phyloP scores from a whole-genome alignment of 1,139 yeast genomes.

The Blastobotrys raffinosifermentans region DNA sequence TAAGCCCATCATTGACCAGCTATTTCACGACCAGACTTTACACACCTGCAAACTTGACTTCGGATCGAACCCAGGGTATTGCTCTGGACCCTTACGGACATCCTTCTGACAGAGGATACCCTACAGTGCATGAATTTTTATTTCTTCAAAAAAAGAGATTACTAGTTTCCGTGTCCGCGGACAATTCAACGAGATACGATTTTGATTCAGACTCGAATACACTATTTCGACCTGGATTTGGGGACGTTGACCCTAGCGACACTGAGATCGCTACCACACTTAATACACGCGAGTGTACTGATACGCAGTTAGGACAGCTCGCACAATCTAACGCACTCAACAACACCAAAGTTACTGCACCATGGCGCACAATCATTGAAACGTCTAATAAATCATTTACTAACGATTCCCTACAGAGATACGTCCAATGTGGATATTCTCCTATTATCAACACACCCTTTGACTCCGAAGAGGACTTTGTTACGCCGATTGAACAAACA shows the following conservation, averaged over 20 bases:
- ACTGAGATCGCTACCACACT: too few species aligned
- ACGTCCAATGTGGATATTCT: slow-evolving; percentile 50
- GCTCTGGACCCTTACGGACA: slow-evolving; percentile 21
- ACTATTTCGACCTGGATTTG: too few species aligned
- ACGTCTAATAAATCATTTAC: slow-evolving; percentile 18
- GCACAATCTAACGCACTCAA: slow-evolving; percentile 3
- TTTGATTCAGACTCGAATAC: too few species aligned
- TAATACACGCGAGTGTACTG: too few species aligned
- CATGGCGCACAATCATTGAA: slow-evolving; percentile 14
- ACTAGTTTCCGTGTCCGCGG: slow-evolving; percentile 21
- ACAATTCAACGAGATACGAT: too few species aligned
- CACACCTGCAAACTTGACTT: slow-evolving; percentile 30
- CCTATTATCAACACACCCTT: slow-evolving; percentile 48
- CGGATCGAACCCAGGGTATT: slow-evolving; percentile 23
- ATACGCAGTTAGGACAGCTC: slow-evolving; percentile 1
- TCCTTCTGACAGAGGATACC: slow-evolving; percentile 31
- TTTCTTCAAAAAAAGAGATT: slow-evolving; percentile 40
- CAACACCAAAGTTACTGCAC: slow-evolving; percentile 7
- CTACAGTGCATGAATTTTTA: slow-evolving; percentile 43
- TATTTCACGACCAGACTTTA: slow-evolving; percentile 28
- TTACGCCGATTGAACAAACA: slow-evolving; percentile 32
- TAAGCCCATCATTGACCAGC: slow-evolving; percentile 1
- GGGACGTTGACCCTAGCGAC: too few species aligned
- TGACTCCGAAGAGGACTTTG: slow-evolving; percentile 22
- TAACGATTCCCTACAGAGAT: slow-evolving; percentile 29